These are phyloP conservation scores for Phytophthora pini DNA, from an alignment of 352 stramenopile genomes.

Conservation along the genomic window DNA sequence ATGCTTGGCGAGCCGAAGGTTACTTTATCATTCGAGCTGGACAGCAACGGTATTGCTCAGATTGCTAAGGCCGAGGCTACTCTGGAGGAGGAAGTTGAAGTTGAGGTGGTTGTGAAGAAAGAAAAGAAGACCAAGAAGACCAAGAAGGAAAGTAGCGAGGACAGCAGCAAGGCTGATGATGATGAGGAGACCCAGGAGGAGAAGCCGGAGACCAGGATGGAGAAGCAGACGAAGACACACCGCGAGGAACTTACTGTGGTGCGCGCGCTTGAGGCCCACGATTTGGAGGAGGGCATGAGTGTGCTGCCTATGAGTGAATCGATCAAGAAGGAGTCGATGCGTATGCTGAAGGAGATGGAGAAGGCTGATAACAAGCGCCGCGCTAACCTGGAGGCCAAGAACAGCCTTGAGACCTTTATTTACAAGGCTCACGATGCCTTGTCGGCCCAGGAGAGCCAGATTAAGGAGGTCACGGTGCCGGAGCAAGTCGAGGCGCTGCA, in stretches of 20 bases:
- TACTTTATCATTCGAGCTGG: conserved; percentile 94
- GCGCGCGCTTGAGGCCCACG: conserved; percentile 41
- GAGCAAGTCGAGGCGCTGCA: conserved; percentile 88
- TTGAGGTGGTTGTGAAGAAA: conserved; percentile 69
- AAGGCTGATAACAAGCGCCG: conserved; percentile 72
- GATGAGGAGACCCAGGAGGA: conserved; percentile 51
- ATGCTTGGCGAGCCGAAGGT: conserved; percentile 93
- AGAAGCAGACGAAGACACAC: conserved; percentile 91
- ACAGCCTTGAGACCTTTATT: conserved; percentile 94
- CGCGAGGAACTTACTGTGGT: conserved; percentile 77
- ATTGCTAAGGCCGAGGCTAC: conserved; percentile 94
- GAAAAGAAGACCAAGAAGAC: conserved; percentile 65
- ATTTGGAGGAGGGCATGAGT: conserved; percentile 45
- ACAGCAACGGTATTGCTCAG: conserved; percentile 90
- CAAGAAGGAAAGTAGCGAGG: conserved; percentile 43
- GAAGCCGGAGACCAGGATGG: conserved; percentile 58
- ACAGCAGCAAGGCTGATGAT: conserved; percentile 45
- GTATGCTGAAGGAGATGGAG: conserved; percentile 72
- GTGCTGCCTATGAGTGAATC: conserved; percentile 71
- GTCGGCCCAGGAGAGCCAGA: conserved; percentile 69
- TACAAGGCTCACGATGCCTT: conserved; percentile 93
- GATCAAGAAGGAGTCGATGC: conserved; percentile 72
- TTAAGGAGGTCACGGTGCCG: conserved; percentile 80
- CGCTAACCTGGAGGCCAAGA: conserved; percentile 87
- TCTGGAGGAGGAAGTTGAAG: conserved; percentile 86